Evolutionary conservation across 441 rosid genomes (phyloP), one percentile per base, ranked within the genome.

Genomic region (Gossypium trilobum): DNA sequence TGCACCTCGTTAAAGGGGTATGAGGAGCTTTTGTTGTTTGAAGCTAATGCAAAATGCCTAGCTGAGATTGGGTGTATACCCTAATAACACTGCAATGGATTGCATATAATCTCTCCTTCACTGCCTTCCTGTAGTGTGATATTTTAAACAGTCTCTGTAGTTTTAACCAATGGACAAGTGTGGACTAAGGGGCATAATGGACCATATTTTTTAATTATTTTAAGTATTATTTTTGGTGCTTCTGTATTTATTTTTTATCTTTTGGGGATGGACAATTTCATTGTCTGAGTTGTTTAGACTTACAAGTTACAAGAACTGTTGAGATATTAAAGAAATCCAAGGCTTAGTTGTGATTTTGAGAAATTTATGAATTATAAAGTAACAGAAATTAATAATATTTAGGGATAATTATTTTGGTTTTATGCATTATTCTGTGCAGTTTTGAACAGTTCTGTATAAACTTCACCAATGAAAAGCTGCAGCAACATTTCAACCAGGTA

Each of bases 401-500:
- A 2, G 11, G 23, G 72, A 4, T 48, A 17, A 50, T 17, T 44
- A 31, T 51, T 76, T 25, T 60, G 64, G 55, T 31, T 14, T 52
- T 44, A 42, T 31, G 29, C 70, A 13, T 66, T 51, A 23, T 50
- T 72, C 36, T 75, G 14, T 79, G 84, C 86, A 87, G 91, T 75
- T 89, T 87, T 78, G 93, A 89, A 81, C 89, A 89, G 76, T 85
- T 89, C 27, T 89, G 91, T 67, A 88, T 88, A 44, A 88, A 88
- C 67, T 84, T 78, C 80, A 87, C 93, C 44, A 88, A 88, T 61
- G 91, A 89, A 74, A 89, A 85, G 84, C 70, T 89, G 76, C 93
- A 89, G 70, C 93, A 89, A 59, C 91, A 89, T 89, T 89, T 89
- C 86, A 89, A 89, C 84, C 91, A 89, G 91, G 93, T 87, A 89